These are phyloP conservation scores for Nadsonia starkeyi-henricii DNA, from an alignment of 1,139 yeast genomes.

Conservation along the genomic window DNA sequence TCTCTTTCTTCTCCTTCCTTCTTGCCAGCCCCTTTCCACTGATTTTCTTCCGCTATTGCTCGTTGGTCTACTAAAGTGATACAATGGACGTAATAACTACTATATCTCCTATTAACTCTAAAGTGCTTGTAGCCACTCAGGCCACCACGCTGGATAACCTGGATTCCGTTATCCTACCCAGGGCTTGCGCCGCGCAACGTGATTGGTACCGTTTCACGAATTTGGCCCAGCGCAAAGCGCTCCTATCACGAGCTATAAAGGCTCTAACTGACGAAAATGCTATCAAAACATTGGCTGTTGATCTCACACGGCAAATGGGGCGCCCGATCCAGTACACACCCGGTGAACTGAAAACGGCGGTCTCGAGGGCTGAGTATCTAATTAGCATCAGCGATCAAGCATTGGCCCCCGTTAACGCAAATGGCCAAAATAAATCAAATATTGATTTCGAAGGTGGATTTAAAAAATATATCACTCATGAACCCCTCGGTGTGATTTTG, in stretches of 20 bases:
- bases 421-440: constrained; percentile 9
- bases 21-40: no score
- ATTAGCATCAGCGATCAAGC: constrained; percentile 23
- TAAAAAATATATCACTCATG: constrained; percentile 37
- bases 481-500: constrained; percentile 69
- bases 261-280: constrained; percentile 17
- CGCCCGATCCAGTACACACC: constrained; percentile 24
- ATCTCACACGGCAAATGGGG: constrained; percentile 26
- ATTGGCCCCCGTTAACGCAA: constrained; percentile 6
- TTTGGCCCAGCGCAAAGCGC: constrained; percentile 19
- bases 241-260: constrained; percentile 19
- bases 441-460: constrained; percentile 14
- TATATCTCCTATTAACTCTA: constrained; percentile 21
- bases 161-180: constrained; percentile 14
- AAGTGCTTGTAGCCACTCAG: constrained; percentile 17
- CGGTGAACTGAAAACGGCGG: constrained; percentile 24
- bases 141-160: constrained; percentile 18
- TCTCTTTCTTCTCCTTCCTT: no score
- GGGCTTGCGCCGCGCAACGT: constrained; percentile 19
- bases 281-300: constrained; percentile 17
- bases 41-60: no score
- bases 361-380: constrained; percentile 19
- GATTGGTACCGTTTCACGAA: constrained; percentile 16
- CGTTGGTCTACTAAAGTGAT: not conserved
- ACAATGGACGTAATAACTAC: constrained; percentile 17